A percentile compares a stretch with the other conserved stretches of the same genome.
Conservation (phyloP, 1,139 yeast genomes). For the Pichia sp. region DNA sequence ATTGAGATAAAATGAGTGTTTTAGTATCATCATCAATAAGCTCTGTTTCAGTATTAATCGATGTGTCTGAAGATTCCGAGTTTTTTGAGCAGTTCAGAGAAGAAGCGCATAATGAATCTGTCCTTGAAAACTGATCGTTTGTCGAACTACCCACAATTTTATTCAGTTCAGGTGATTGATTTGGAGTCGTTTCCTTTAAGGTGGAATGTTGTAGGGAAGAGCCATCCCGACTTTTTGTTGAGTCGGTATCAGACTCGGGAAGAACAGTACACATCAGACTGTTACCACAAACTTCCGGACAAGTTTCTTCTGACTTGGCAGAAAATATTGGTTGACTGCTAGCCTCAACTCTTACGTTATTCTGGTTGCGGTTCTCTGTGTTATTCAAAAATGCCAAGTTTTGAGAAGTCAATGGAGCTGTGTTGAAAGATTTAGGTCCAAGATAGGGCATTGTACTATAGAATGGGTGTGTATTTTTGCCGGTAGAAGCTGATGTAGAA, state of each 20-base stretch:
- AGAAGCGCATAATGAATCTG: background rate
- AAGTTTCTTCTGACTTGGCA: background rate
- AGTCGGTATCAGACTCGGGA: background rate
- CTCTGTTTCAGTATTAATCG: slow-evolving; percentile 4
- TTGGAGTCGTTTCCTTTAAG: background rate
- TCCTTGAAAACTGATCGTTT: slow-evolving; percentile 1
- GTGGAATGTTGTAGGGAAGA: background rate
- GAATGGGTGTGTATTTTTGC: too few relatives aligned
- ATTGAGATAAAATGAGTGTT: slow-evolving; percentile 24
- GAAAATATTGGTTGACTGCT: background rate
- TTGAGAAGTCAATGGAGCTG: slow-evolving; percentile 24
- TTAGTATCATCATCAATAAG: slow-evolving; percentile 12
- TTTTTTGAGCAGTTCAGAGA: slow-evolving; percentile 10
- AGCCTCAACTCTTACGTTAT: background rate
- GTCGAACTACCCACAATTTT: background rate
- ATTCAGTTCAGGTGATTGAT: background rate
- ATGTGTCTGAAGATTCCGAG: slow-evolving; percentile 4
- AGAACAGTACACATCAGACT: background rate
- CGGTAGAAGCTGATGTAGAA: too few relatives aligned
- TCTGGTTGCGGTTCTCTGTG: background rate
- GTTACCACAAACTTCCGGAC: background rate
- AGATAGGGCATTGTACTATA: slow-evolving; percentile 22
- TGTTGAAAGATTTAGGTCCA: slow-evolving; percentile 26
- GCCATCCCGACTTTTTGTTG: background rate
- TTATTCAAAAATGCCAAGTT: slow-evolving; percentile 13